Conservation (phyloP, 768 basidiomycete genomes). For the Coprinopsis marcescibilis region DNA sequence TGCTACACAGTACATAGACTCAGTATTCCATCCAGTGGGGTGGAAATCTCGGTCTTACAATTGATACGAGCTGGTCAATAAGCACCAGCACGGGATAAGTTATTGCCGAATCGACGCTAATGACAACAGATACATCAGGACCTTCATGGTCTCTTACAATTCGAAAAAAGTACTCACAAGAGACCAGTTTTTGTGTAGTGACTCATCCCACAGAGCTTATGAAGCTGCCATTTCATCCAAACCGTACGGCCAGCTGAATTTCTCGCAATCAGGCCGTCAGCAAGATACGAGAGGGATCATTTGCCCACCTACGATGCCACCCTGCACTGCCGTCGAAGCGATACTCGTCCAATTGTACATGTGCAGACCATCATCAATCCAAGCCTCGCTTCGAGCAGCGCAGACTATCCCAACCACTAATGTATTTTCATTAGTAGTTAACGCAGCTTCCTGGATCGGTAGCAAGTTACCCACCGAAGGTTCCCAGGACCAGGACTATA, state of each 20-base stretch:
- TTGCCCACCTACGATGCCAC: neutral
- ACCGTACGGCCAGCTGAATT: neutral
- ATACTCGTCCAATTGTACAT: conserved; percentile 1
- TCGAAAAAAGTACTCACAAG: neutral
- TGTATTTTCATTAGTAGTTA: neutral
- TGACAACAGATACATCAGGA: neutral
- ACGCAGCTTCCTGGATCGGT: neutral
- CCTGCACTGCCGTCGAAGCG: neutral
- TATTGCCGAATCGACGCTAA: conserved; percentile 1
- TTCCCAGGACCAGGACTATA: neutral
- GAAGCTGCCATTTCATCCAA: neutral
- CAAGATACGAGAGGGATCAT: too few species aligned
- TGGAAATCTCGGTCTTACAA: neutral
- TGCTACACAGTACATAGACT: neutral
- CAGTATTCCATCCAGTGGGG: neutral
- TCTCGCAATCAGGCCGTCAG: neutral
- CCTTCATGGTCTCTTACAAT: too few species aligned
- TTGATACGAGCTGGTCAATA: neutral
- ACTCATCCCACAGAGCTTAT: neutral
- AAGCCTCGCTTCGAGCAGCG: neutral
- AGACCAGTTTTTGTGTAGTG: neutral
- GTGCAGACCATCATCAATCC: neutral
- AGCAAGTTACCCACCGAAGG: neutral
- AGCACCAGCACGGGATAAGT: neutral
- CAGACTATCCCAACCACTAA: neutral